phyloP scores from a whole-genome alignment of 176 grass and related monocot genomes.

The Tuctoria greenei region DNA sequence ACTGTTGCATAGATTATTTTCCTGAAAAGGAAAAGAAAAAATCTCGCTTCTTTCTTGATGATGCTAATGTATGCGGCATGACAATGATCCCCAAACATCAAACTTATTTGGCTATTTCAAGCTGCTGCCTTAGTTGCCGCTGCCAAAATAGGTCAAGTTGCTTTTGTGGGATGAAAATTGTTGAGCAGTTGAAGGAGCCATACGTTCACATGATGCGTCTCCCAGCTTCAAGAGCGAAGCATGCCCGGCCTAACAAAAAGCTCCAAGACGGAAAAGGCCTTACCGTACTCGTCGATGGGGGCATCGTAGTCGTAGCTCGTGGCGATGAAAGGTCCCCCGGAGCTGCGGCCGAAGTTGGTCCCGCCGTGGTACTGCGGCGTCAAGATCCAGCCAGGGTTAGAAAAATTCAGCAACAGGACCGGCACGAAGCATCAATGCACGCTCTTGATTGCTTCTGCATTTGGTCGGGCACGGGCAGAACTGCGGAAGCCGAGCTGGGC shows the following conservation, averaged over 20 bases:
- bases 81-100: not conserved
- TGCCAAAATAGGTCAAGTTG: not conserved
- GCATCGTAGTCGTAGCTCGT: conserved; percentile 99
- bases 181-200: not conserved
- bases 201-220: not conserved
- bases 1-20: too few species aligned
- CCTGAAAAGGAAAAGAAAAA: too few species aligned
- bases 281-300: conserved; percentile 97
- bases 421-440: not conserved
- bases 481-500: not conserved
- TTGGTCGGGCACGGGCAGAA: not conserved
- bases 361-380: conserved; percentile 80
- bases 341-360: conserved; percentile 78
- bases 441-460: not conserved
- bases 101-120: not conserved
- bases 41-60: not conserved
- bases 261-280: conserved; percentile 3
- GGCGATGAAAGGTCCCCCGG: conserved; percentile 87
- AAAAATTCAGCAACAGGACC: not conserved
- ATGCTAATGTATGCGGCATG: not conserved
- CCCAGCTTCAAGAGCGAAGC: not conserved
- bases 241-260: not conserved
- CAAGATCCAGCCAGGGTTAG: conserved; percentile 23
- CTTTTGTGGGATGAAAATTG: not conserved
- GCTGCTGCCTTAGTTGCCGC: not conserved